phyloP scores from a whole-genome alignment of 345 rosid genomes.

The Moricandia arvensis region DNA sequence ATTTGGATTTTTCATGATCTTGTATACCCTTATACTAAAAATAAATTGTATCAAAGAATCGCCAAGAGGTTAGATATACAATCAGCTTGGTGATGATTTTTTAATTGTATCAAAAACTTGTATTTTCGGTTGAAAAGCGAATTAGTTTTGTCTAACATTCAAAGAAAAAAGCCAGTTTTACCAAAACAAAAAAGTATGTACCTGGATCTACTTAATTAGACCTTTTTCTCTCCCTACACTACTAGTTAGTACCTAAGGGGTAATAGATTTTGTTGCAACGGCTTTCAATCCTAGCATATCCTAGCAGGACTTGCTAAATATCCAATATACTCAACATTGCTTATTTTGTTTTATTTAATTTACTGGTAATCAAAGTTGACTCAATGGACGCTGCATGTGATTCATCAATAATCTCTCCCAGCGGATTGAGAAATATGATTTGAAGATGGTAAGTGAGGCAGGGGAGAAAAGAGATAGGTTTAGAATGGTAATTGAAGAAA shows the following conservation, averaged over 20 bases:
- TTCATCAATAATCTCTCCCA: slow-evolving; percentile 7
- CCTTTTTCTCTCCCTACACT: background rate
- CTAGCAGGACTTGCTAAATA: too few species aligned
- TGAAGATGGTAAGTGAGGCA: slow-evolving; percentile 28
- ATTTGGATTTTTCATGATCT: slow-evolving; percentile 5
- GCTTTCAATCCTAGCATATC: background rate
- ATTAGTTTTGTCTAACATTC: background rate
- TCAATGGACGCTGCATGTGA: slow-evolving; percentile 33
- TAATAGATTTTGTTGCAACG: background rate
- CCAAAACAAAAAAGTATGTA: too few species aligned
- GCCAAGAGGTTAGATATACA: background rate
- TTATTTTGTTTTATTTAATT: slow-evolving; percentile 6
- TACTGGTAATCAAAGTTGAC: slow-evolving; percentile 12
- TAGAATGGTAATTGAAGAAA: slow-evolving; percentile 37
- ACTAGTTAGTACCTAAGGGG: background rate
- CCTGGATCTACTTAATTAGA: background rate
- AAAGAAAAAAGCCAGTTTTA: background rate
- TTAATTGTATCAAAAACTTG: background rate
- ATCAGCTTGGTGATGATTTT: background rate
- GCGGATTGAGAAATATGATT: slow-evolving; percentile 25
- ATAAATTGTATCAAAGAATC: background rate
- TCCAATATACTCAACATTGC: too few species aligned
- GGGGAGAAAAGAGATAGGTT: slow-evolving; percentile 36
- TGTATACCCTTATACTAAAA: background rate
- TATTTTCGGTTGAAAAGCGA: background rate